Percentiles rank a stretch among this genome's conserved stretches.
Evolutionary conservation across 2,329 filamentous ascomycete species (phyloP).

Genomic region (Thelonectria blattea): DNA sequence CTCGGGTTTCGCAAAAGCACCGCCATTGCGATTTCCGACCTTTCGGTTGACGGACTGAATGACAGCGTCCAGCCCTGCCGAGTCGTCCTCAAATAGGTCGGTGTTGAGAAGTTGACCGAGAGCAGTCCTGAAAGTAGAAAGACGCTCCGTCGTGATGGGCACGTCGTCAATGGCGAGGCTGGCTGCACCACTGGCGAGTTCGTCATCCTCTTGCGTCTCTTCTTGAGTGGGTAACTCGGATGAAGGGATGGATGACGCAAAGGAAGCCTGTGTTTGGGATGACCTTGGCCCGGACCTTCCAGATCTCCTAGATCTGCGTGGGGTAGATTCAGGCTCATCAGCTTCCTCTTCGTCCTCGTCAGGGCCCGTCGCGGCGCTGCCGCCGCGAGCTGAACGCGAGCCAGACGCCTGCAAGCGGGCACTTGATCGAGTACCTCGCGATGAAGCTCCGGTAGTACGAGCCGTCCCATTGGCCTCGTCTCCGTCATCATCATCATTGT

Average conservation of each 20-base stretch:
- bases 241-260: constrained; percentile 79
- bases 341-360: constrained; percentile 51
- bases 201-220: constrained; percentile 52
- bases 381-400: constrained; percentile 26
- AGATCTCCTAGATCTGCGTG: constrained; percentile 50
- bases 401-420: constrained; percentile 33
- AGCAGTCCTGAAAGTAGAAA: constrained; percentile 77
- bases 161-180: constrained; percentile 49
- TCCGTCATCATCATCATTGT: constrained; percentile 59
- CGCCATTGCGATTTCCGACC: constrained; percentile 59
- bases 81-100: constrained; percentile 85
- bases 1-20: constrained; percentile 73
- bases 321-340: constrained; percentile 45
- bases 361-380: constrained; percentile 34
- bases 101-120: constrained; percentile 85
- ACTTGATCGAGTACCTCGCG: constrained; percentile 41
- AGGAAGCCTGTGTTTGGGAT: constrained; percentile 62
- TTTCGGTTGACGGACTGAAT: constrained; percentile 80
- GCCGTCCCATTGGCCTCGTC: constrained; percentile 62
- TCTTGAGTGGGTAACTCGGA: constrained; percentile 66
- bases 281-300: constrained; percentile 47
- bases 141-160: constrained; percentile 65
- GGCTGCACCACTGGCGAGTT: constrained; percentile 51
- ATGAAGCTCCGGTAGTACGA: constrained; percentile 31
- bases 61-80: constrained; percentile 75